Evolutionary conservation across 306 rosid species (phyloP), one percentile per base, ranked within the genome.

Genomic region (Inga leiocalycina): DNA sequence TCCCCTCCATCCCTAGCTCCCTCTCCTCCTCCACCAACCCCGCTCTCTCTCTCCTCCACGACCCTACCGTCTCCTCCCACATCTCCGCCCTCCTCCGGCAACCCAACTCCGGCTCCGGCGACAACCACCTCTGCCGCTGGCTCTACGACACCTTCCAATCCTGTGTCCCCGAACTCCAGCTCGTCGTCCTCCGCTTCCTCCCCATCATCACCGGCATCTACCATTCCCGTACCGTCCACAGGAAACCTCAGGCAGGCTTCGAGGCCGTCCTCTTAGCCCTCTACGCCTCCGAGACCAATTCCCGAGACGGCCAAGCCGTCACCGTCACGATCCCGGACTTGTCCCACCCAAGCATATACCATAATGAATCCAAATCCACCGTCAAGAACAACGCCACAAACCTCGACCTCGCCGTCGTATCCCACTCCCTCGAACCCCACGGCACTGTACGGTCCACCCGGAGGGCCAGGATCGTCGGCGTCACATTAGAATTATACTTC

Each of bases 141-240:
- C 94, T 95, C 62, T 95, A 93, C 67, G 98, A 95, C 79, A 85
- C 96, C 46, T 95, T 95, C 89, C 98, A 93, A 80, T 89, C 90
- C 10, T 79, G 71, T 20, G 83, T 89, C 71, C 48, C 89, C 0
- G 86, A 82, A 10, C 96, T 93, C 82, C 94, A 92, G 17, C 94
- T 93, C 70, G 66, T 88, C 12, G 91, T 92, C 87, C 95, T 93
- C 75, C 86, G 92, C 73, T 92, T 88, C 91, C 70, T 93, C 10
- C 98, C 98, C 5, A 27, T 82, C 17, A 75, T 95, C 32, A 82
- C 88, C 35, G 92, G 95, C 48, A 52, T 89, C 41, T 93, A 95
- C 86, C 96, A 93, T 80, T 85, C 92, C 9, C 94, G 94, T 10
- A 66, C 90, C 15, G 35, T 88, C 0, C 86, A 79, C 35, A 79